Conservation (phyloP, 441 rosid species). For the Lepidium campestre region DNA sequence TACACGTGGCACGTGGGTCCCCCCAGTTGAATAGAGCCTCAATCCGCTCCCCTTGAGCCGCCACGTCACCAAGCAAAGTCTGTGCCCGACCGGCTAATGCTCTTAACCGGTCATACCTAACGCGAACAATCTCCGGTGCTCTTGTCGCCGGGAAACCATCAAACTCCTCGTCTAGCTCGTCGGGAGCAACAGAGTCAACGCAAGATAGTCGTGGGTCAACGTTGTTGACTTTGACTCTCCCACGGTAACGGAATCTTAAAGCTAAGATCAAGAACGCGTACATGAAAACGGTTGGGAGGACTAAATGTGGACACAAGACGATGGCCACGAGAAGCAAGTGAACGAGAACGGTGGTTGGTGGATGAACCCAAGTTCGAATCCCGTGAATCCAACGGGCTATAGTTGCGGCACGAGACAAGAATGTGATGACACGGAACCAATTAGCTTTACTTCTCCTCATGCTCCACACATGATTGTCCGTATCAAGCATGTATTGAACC, state of each 20-base stretch:
- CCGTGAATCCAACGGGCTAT: constrained; percentile 51
- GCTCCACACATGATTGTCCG: constrained; percentile 66
- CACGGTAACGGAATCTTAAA: constrained; percentile 45
- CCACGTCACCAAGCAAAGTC: constrained; percentile 53
- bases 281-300: constrained; percentile 64
- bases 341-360: constrained; percentile 49
- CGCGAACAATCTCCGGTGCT: constrained; percentile 35
- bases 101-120: constrained; percentile 52
- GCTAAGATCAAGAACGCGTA: constrained; percentile 51
- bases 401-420: constrained; percentile 41
- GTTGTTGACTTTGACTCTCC: constrained; percentile 34
- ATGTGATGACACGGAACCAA: constrained; percentile 57
- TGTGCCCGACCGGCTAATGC: constrained; percentile 66
- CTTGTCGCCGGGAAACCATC: constrained; percentile 54
- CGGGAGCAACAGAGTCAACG: constrained; percentile 42
- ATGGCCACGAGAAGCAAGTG: constrained; percentile 47
- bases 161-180: constrained; percentile 65
- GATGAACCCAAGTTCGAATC: constrained; percentile 49
- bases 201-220: constrained; percentile 47
- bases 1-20: constrained; percentile 62
- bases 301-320: constrained; percentile 50
- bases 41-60: constrained; percentile 60
- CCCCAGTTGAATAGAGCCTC: constrained; percentile 61
- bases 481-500: constrained; percentile 56
- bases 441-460: constrained; percentile 64